Percentiles rank a stretch among this genome's conserved stretches.
Conservation (phyloP, 2,329 filamentous ascomycete species). For the Colletotrichum spinosum region DNA sequence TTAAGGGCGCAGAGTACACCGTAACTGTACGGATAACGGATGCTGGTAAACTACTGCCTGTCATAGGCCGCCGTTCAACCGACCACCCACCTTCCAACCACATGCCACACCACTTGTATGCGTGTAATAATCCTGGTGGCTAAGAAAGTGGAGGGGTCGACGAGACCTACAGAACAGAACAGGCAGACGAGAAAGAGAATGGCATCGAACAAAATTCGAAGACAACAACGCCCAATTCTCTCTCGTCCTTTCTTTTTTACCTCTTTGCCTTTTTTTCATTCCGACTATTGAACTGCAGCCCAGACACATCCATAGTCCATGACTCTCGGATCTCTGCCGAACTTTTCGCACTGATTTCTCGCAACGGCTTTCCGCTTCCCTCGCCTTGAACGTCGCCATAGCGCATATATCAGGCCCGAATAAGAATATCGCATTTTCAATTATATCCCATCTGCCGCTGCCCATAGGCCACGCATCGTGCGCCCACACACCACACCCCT, state of each 20-base stretch:
- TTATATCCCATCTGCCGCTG: background rate
- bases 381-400: background rate
- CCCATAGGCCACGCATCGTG: slow-evolving; percentile 9
- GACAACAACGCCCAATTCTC: background rate
- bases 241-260: slow-evolving; percentile 11
- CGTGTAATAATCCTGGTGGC: slow-evolving; percentile 21
- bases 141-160: slow-evolving; percentile 18
- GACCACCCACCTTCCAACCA: slow-evolving; percentile 4
- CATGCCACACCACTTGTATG: slow-evolving; percentile 6
- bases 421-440: slow-evolving; percentile 6
- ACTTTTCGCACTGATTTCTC: background rate
- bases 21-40: too few species aligned
- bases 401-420: slow-evolving; percentile 5
- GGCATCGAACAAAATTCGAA: background rate
- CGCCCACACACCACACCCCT: slow-evolving; percentile 29
- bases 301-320: background rate
- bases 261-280: slow-evolving; percentile 4
- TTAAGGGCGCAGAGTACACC: too few species aligned
- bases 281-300: slow-evolving; percentile 6
- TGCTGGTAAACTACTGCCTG: too few species aligned
- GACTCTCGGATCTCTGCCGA: too few species aligned
- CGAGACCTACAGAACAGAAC: background rate
- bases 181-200: slow-evolving; percentile 10
- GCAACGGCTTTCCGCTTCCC: background rate
- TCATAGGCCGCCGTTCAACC: background rate